phyloP scores from a whole-genome alignment of 2,329 filamentous ascomycete species.

The Botrytis medusae region DNA sequence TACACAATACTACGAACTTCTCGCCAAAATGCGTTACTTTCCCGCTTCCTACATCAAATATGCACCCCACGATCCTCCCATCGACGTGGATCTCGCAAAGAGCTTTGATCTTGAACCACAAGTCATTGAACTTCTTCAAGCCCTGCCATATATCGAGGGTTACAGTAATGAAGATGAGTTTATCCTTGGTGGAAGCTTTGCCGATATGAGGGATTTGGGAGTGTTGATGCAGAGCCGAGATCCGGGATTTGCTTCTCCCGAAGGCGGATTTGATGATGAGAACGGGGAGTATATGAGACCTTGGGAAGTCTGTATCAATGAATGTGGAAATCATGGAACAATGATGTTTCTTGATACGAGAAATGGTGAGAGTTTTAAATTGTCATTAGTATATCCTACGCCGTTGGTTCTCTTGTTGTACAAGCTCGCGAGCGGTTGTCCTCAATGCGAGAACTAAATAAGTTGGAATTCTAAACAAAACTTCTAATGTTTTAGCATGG shows the following conservation, averaged over 20 bases:
- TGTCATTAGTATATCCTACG: not conserved
- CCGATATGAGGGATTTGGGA: slow-evolving; percentile 20
- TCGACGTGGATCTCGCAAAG: slow-evolving; percentile 21
- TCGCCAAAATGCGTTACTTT: slow-evolving; percentile 25
- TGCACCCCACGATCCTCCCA: slow-evolving; percentile 23
- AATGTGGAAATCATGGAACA: not conserved
- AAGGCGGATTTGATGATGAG: slow-evolving; percentile 15
- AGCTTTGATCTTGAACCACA: slow-evolving; percentile 22
- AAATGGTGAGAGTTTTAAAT: not conserved
- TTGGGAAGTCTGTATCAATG: slow-evolving; percentile 11
- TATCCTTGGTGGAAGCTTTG: slow-evolving; percentile 24
- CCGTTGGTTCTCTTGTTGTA: not conserved
- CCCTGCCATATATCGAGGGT: slow-evolving; percentile 23
- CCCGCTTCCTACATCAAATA: slow-evolving; percentile 23
- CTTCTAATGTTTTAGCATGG: not conserved
- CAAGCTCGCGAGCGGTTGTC: not conserved
- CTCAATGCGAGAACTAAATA: not conserved
- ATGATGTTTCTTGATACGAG: slow-evolving; percentile 13
- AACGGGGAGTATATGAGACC: slow-evolving; percentile 16
- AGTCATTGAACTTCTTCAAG: slow-evolving; percentile 23
- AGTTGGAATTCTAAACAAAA: not conserved
- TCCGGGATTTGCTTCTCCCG: slow-evolving; percentile 15
- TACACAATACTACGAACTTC: slow-evolving; percentile 24
- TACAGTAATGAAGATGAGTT: slow-evolving; percentile 24
- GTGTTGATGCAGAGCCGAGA: slow-evolving; percentile 22